Evolutionary conservation across 1,284 basidiomycete genomes (phyloP), one percentile per base, ranked within the genome.

Genomic region (Cutaneotrichosporon sp.): DNA sequence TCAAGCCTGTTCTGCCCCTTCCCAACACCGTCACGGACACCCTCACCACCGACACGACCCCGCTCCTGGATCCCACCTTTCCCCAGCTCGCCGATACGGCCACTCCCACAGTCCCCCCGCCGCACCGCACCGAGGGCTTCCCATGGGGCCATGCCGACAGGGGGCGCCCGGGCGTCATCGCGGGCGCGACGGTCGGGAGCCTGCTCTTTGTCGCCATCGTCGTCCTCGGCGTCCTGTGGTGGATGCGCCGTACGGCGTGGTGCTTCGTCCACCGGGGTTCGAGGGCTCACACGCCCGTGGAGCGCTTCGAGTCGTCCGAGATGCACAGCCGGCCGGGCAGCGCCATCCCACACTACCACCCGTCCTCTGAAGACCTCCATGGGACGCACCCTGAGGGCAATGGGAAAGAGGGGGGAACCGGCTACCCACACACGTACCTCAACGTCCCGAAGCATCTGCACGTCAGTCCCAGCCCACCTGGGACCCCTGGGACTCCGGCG

Each of bases 111-210:
- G 9, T 10, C 11, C 24, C 24, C 24, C 45, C 22, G 24, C 47
- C 45, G 3, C 45, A 47, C 24, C 45, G 38, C 16, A 42, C 38
- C 18, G 38, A 42, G 18, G 38, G 38, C 18, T 42, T 42, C 18
- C 38, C 38, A 42, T 42, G 38, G 38, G 38, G 38, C 38, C 38
- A 42, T 9, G 16, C 38, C 38, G n/a, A n/a, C n/a, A 42, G 25
- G 27, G 10, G 27, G 49, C 56, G 56, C 2, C 56, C 56, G 25
- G 56, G 56, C 1, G 34, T 51, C 34, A 57, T 57, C 13, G 18
- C 36, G n/a, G 56, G 47, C 34, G 56, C 47, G 24, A 29, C 29
- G 3, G 20, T 57, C n/a, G 56, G 56, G 24, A 50, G 46, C 11
- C 47, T 50, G 13, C 33, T 42, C 14, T 47, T 34, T 2, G 56